phyloP scores from a whole-genome alignment of 768 basidiomycete species.

The Tephrocybe rancida region DNA sequence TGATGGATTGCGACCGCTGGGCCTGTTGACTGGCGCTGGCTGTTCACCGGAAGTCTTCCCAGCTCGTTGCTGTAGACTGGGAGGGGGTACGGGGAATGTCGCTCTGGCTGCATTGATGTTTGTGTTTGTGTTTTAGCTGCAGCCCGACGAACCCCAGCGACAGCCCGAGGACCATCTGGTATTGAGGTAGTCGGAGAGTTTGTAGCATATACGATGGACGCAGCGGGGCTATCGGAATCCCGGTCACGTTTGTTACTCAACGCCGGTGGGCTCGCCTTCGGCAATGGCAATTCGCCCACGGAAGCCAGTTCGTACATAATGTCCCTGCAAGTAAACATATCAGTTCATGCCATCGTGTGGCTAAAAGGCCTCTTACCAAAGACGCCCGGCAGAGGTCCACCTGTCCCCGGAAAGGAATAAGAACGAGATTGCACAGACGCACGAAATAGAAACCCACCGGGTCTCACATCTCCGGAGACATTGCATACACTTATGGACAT shows the following conservation, averaged over 20 bases:
- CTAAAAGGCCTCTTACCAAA: constrained; percentile 35
- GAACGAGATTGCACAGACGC: not conserved
- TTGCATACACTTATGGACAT: constrained; percentile 67
- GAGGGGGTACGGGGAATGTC: constrained; percentile 28
- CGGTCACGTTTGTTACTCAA: constrained; percentile 62
- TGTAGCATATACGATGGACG: constrained; percentile 10
- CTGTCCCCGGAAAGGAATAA: constrained; percentile 1
- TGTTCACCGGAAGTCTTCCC: constrained; percentile 50
- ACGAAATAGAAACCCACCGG: constrained; percentile 20
- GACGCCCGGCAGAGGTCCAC: constrained; percentile 48
- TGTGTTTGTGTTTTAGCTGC: constrained; percentile 6
- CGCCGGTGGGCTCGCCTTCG: constrained; percentile 50
- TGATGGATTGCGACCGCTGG: not conserved
- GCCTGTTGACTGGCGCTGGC: constrained; percentile 15
- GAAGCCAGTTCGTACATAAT: constrained; percentile 73
- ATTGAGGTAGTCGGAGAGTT: constrained; percentile 10
- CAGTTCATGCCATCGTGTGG: constrained; percentile 13
- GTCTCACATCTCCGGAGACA: constrained; percentile 44
- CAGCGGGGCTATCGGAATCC: constrained; percentile 52
- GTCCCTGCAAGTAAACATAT: constrained; percentile 49
- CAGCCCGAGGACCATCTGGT: constrained; percentile 26
- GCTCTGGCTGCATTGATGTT: not conserved
- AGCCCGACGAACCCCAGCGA: constrained; percentile 40
- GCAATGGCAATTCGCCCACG: constrained; percentile 71
- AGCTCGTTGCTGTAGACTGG: constrained; percentile 67